These are phyloP conservation scores for Danielozyma ontarioensis DNA, from an alignment of 805 yeast species.

Conservation along the genomic window DNA sequence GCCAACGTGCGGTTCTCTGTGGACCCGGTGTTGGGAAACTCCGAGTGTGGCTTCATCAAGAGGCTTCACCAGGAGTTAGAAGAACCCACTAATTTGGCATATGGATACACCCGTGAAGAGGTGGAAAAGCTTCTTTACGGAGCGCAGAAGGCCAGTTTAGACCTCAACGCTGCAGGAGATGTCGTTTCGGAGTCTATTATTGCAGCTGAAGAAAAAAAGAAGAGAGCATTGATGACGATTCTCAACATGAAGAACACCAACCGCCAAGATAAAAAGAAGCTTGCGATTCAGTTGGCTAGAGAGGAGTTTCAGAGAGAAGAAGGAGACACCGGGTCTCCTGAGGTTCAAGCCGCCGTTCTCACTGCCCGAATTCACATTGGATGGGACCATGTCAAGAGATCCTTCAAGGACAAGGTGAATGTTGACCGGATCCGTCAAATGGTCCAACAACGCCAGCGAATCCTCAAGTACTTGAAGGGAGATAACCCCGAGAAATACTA, in stretches of 20 bases:
- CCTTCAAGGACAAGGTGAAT: slow-evolving; percentile 68
- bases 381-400: slow-evolving; percentile 62
- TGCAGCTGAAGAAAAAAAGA: slow-evolving; percentile 47
- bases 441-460: slow-evolving; percentile 85
- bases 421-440: slow-evolving; percentile 70
- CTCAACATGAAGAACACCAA: slow-evolving; percentile 69
- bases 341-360: slow-evolving; percentile 90
- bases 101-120: slow-evolving; percentile 55
- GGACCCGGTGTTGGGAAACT: slow-evolving; percentile 83
- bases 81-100: slow-evolving; percentile 61
- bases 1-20: slow-evolving; percentile 33
- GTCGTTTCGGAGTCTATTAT: slow-evolving; percentile 22
- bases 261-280: slow-evolving; percentile 49
- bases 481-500: slow-evolving; percentile 78
- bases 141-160: slow-evolving; percentile 59
- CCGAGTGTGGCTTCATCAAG: slow-evolving; percentile 58
- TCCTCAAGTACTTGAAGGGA: slow-evolving; percentile 75
- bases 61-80: slow-evolving; percentile 62
- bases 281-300: slow-evolving; percentile 61
- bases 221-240: slow-evolving; percentile 66
- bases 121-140: slow-evolving; percentile 75
- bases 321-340: slow-evolving; percentile 93
- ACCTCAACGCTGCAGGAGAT: slow-evolving; percentile 28
- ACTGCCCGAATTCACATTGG: slow-evolving; percentile 76
- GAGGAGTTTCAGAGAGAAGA: slow-evolving; percentile 76